Evolutionary conservation across 257 asterid species (phyloP).

Genomic region (Solanum bukasovii): DNA sequence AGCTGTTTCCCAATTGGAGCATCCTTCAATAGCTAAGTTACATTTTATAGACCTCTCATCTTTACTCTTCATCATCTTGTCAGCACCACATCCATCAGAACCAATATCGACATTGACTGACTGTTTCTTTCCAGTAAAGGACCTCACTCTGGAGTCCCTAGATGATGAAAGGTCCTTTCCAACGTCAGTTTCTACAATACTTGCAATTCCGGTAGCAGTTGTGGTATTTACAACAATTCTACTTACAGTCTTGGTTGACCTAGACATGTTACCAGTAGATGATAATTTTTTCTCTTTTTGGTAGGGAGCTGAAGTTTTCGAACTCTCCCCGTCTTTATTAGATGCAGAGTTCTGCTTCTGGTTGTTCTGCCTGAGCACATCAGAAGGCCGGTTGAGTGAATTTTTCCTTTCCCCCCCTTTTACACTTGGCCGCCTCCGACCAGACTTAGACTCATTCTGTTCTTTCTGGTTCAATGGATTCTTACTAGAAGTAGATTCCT

Average conservation of each 20-base stretch:
- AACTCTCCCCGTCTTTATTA: constrained; percentile 26
- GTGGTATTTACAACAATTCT: constrained; percentile 44
- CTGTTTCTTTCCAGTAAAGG: constrained; percentile 34
- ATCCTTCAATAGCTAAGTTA: constrained; percentile 39
- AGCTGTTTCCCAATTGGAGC: constrained; percentile 43
- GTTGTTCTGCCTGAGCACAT: constrained; percentile 70
- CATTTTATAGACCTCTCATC: constrained; percentile 47
- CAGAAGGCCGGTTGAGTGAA: constrained; percentile 38
- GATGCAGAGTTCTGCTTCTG: constrained; percentile 75
- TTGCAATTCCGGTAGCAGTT: constrained; percentile 42
- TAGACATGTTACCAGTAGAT: constrained; percentile 24
- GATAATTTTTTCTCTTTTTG: constrained; percentile 36
- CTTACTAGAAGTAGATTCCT: constrained; percentile 24
- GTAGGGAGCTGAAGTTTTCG: constrained; percentile 31
- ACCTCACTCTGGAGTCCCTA: constrained; percentile 19
- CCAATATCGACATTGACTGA: constrained; percentile 17
- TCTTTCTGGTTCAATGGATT: constrained; percentile 47
- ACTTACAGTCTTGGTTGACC: constrained; percentile 45
- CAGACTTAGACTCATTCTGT: constrained; percentile 24
- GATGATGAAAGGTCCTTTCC: constrained; percentile 50
- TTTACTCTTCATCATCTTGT: constrained; percentile 11
- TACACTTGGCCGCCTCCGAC: constrained; percentile 29
- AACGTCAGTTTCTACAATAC: constrained; percentile 36
- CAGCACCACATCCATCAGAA: constrained; percentile 24
- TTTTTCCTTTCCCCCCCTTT: constrained; percentile 44